Conservation (phyloP, 139 green algal genomes). For the Tetraselmis chui region DNA sequence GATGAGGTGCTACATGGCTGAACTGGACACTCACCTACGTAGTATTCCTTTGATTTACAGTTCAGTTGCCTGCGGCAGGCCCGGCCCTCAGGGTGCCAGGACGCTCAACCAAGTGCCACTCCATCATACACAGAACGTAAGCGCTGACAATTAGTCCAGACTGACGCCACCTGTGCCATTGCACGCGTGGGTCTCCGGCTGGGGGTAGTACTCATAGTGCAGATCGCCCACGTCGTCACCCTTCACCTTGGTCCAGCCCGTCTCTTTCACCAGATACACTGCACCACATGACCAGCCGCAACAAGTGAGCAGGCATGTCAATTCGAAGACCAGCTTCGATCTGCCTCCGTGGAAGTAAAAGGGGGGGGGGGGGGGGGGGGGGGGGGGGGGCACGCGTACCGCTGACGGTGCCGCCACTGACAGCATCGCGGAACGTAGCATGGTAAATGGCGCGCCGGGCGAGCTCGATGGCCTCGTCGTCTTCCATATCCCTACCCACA, state of each 20-base stretch:
- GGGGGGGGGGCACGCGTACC: conserved; percentile 27
- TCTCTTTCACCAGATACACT: conserved; percentile 95
- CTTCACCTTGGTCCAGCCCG: conserved; percentile 95
- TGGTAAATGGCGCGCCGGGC: conserved; percentile 94
- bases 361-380: neutral
- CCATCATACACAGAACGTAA: no score
- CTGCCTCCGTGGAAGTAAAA: no score
- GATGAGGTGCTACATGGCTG: no score
- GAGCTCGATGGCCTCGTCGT: conserved; percentile 91
- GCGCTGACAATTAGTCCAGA: neutral
- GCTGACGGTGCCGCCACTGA: conserved; percentile 89
- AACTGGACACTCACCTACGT: no score
- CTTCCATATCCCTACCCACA: conserved; percentile 85
- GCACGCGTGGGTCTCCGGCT: conserved; percentile 22
- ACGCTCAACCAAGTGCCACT: no score
- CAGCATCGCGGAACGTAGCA: conserved; percentile 95
- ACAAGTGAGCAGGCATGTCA: no score
- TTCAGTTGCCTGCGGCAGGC: no score
- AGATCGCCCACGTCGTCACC: conserved; percentile 92
- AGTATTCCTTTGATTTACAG: no score
- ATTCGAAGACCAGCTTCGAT: no score
- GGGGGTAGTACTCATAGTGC: conserved; percentile 90
- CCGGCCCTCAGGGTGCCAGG: no score
- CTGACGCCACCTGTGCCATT: neutral
- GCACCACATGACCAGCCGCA: conserved; percentile 3